Base-by-base conservation (phyloP, 306 rosid species). In the Erythrophleum fordii region DNA sequence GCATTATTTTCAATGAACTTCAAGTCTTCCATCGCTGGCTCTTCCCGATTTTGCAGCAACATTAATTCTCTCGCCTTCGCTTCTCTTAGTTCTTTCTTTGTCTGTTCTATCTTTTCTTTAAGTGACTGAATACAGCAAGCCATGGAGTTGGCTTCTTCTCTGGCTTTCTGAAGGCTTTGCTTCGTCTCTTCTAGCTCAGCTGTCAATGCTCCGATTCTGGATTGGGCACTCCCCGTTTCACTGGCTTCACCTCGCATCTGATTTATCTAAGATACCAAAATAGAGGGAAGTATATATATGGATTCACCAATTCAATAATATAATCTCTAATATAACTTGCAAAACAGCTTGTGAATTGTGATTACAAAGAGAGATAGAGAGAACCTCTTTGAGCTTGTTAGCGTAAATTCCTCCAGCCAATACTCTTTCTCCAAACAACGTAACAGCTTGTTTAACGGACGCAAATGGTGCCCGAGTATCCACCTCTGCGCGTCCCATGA, bases 401-500 rank as follows among this genome's bases (percentile, higher is more conserved):
- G 90, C 94, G 76, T 94, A 92, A 78, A 94, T 92, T 77, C 91
- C 97, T 5, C 97, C 93, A 13, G 83, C 98, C 3, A 92, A 62
- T 29, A 90, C 96, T 85, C 85, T 85, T 56, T 94, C 97, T 17
- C 97, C 98, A 28, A 94, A 94, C 90, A 94, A 77, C 84, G 77
- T 41, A 17, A 94, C 97, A 0, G 98, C 97, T 84, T 94, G 97
- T 78, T 86, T 94, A 31, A 94, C 98, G 0, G 97, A 94, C 72
- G 23, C 81, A 89, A 94, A 94, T 44, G 98, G 98, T 14, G 93
- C 90, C 17, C 91, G 31, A 17, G 97, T 92, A 69, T 94, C 97
- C 5, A 94, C 89, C 96, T 94, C 96, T 0, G 92, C 91, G 1
- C 93, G 82, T 26, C 95, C 97, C 75, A 29, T 75, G 78, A 58